Percentiles rank a stretch among this genome's conserved stretches.
Evolutionary conservation across 495 filamentous ascomycete species (phyloP).

Genomic region (Lepidopterella palustris): DNA sequence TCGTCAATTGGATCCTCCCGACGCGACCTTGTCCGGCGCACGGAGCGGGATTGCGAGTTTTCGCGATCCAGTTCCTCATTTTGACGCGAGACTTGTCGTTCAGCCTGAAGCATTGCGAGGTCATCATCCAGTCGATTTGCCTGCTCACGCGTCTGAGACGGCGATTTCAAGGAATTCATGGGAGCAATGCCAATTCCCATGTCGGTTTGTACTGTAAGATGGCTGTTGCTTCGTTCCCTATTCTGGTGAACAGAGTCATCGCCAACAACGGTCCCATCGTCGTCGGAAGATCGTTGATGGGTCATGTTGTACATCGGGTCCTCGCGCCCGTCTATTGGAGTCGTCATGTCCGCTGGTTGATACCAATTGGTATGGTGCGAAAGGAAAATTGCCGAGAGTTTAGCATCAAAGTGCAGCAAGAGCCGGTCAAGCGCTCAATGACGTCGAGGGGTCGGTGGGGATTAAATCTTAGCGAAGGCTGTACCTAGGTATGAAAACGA

Average conservation of each 20-base stretch:
- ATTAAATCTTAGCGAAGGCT: neutral
- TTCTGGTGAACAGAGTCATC: constrained; percentile 13
- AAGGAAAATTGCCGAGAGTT: neutral
- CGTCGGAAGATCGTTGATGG: constrained; percentile 24
- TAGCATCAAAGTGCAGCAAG: constrained; percentile 1
- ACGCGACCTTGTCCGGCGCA: constrained; percentile 46
- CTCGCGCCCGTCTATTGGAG: constrained; percentile 44
- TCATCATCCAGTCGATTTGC: constrained; percentile 75
- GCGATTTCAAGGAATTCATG: constrained; percentile 37
- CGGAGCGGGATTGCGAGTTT: constrained; percentile 39
- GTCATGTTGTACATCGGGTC: constrained; percentile 34
- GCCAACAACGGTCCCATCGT: constrained; percentile 20
- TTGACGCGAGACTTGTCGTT: constrained; percentile 61
- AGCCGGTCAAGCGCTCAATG: neutral
- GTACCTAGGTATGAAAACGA: neutral
- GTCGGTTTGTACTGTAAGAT: constrained; percentile 25
- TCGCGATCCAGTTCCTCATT: constrained; percentile 37
- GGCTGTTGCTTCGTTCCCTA: constrained; percentile 4
- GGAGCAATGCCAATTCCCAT: constrained; percentile 28
- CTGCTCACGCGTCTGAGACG: constrained; percentile 56
- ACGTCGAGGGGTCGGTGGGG: neutral
- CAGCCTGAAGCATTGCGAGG: constrained; percentile 72
- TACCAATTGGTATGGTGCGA: neutral
- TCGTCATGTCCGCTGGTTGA: constrained; percentile 43
- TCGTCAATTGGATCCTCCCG: constrained; percentile 64